Base-by-base conservation (phyloP, 1,284 basidiomycete species). In the Veloboletus limbatus region DNA sequence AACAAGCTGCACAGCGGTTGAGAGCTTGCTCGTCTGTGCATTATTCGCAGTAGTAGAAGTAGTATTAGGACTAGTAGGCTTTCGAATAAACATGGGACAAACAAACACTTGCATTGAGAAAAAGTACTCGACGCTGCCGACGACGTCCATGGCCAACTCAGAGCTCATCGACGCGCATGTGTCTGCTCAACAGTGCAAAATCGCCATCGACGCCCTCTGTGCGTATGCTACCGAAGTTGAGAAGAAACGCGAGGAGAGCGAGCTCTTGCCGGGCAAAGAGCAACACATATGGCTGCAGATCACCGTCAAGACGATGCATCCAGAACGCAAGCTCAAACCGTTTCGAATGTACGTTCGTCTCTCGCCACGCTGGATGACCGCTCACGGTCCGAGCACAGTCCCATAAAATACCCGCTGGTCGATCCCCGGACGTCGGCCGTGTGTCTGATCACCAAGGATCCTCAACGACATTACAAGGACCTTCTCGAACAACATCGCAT, bases 401-500 rank as follows among this genome's bases (percentile, higher is more conserved):
- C 88, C 21, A 76, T 97, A 38, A 81, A 79, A 32, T 78, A 96
- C 67, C 86, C 95, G 2, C 73, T 91, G 51, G 81, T 89, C 61
- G 92, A 88, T 72, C 93, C 85, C 13, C 82, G 85, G 45, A 80
- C 78, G 9, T 83, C 82, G 4, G 70, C 85, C 13, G 78, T 98
- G 40, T 98, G 95, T 66, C 76, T 99, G 43, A 85, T 99, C 65
- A 88, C 88, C 43, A 98, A 98, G 70, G 92, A 97, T 67, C 96
- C 97, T 8, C 96, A 98, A 65, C 73, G 96, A 45, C 79, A 93
- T 65, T 98, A 97, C 78, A 98, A 98, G 70, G 92, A 97, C 65
- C 79, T 97, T 16, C 75, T 99, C 20, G 83, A 82, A 42, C 69
- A 73, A 39, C 74, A 90, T 44, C 78, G 82, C 39, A 84, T 99